Percentiles rank a stretch among this genome's conserved stretches.
phyloP scores from a whole-genome alignment of 305 asterid genomes.

The Solanum hybrid region DNA sequence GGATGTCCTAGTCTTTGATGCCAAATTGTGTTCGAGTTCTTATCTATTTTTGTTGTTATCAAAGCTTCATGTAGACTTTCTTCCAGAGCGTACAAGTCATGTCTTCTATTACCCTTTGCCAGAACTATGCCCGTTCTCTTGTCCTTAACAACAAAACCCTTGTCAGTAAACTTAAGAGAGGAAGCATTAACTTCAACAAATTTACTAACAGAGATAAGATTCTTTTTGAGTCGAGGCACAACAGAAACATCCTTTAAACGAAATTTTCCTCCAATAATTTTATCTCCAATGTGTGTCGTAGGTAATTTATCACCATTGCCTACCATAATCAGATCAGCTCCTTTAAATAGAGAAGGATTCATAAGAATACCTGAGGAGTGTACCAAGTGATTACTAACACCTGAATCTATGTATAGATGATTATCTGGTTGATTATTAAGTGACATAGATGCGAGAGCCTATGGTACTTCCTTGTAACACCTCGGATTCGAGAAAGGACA shows the following conservation, averaged over 20 bases:
- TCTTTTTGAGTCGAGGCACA: neutral
- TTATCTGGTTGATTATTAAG: neutral
- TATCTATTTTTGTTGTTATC: too few species aligned
- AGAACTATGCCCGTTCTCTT: too few species aligned
- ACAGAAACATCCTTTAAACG: neutral
- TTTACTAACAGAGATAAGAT: neutral
- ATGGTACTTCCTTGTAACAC: neutral
- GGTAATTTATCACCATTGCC: neutral
- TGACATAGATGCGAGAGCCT: neutral
- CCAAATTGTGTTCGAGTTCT: too few species aligned
- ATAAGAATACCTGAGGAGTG: neutral
- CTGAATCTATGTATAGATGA: neutral
- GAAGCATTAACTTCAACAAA: neutral
- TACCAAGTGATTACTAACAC: neutral
- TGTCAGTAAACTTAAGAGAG: neutral
- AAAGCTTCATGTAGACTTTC: too few species aligned
- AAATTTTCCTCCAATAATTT: neutral
- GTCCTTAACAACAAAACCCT: too few species aligned
- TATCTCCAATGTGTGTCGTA: neutral
- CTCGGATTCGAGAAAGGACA: too few species aligned
- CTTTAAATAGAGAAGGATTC: neutral
- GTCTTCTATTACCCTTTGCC: too few species aligned
- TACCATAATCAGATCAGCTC: neutral
- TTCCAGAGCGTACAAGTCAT: too few species aligned
- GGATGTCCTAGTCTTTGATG: too few species aligned